Evolutionary conservation across 2,329 filamentous ascomycete genomes (phyloP).

Genomic region (Epichloe bromicola): DNA sequence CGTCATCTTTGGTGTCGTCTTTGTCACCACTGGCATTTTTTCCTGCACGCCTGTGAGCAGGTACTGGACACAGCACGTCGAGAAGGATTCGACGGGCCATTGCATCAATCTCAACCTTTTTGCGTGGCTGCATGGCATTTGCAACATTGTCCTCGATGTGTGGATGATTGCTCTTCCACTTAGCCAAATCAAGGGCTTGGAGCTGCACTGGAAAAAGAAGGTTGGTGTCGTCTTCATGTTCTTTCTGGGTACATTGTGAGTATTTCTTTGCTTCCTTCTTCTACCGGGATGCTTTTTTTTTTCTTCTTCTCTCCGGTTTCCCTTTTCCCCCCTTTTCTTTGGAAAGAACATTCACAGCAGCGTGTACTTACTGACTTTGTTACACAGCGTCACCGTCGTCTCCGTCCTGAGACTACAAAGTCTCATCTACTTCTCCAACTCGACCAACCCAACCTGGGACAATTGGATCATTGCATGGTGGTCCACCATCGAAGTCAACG

Average conservation of each 20-base stretch:
- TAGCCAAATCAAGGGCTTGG: conserved; percentile 2
- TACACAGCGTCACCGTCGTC: conserved; percentile 5
- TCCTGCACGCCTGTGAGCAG: conserved; percentile 26
- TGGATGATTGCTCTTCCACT: conserved; percentile 7
- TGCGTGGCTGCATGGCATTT: conserved; percentile 3
- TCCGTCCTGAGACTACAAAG: conserved; percentile 4
- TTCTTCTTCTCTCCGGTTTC: neutral
- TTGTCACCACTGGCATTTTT: conserved; percentile 22
- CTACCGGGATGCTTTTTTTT: too few species aligned
- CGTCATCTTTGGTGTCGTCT: conserved; percentile 16
- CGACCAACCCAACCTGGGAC: conserved; percentile 5
- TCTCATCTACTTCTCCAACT: conserved; percentile 4
- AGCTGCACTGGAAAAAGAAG: conserved; percentile 5
- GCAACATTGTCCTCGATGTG: conserved; percentile 3
- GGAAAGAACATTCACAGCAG: too few species aligned
- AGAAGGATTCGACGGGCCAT: conserved; percentile 2
- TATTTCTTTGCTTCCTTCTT: neutral
- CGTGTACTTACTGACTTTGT: neutral
- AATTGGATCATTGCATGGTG: conserved; percentile 4
- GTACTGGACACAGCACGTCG: conserved; percentile 30
- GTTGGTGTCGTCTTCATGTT: conserved; percentile 5
- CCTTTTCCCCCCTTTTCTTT: too few species aligned
- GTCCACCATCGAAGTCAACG: conserved; percentile 5
- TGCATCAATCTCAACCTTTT: conserved; percentile 5
- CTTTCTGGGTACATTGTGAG: conserved; percentile 6